Percentiles rank a stretch among this genome's conserved stretches.
These are phyloP conservation scores for Mycosphaerella arachidis DNA, from an alignment of 2,329 filamentous ascomycete species.

Conservation along the genomic window DNA sequence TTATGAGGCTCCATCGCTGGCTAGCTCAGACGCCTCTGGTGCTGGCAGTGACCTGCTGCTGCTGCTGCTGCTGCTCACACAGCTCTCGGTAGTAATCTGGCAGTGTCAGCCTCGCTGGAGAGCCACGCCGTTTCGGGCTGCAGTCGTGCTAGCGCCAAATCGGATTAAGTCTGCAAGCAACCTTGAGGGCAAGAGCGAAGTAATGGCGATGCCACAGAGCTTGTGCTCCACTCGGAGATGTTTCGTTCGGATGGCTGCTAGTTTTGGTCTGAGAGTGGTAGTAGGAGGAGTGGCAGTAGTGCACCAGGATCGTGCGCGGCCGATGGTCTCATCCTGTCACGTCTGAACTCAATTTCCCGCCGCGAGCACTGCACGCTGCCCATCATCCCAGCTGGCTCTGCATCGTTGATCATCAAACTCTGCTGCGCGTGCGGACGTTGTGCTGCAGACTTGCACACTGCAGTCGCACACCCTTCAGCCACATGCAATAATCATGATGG, in stretches of 20 bases:
- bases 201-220: slow-evolving; percentile 21
- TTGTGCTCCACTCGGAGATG: slow-evolving; percentile 18
- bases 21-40: slow-evolving; percentile 8
- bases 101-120: slow-evolving; percentile 17
- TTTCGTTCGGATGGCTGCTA: slow-evolving; percentile 11
- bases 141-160: slow-evolving; percentile 17
- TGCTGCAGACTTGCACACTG: neutral
- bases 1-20: slow-evolving; percentile 18
- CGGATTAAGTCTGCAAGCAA: slow-evolving; percentile 17
- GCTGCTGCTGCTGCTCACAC: slow-evolving; percentile 6
- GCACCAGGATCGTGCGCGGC: neutral
- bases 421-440: neutral
- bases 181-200: slow-evolving; percentile 19
- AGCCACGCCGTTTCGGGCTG: slow-evolving; percentile 23
- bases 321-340: neutral
- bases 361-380: neutral
- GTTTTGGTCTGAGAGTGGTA: slow-evolving; percentile 4
- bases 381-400: neutral
- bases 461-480: neutral
- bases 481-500: neutral
- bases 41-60: slow-evolving; percentile 6
- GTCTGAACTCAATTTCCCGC: slow-evolving; percentile 1
- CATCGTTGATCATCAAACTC: slow-evolving; percentile 7
- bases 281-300: slow-evolving; percentile 6
- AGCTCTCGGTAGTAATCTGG: slow-evolving; percentile 12